Conservation (phyloP, 2,329 filamentous ascomycete species). For the Aspergillus sp. region DNA sequence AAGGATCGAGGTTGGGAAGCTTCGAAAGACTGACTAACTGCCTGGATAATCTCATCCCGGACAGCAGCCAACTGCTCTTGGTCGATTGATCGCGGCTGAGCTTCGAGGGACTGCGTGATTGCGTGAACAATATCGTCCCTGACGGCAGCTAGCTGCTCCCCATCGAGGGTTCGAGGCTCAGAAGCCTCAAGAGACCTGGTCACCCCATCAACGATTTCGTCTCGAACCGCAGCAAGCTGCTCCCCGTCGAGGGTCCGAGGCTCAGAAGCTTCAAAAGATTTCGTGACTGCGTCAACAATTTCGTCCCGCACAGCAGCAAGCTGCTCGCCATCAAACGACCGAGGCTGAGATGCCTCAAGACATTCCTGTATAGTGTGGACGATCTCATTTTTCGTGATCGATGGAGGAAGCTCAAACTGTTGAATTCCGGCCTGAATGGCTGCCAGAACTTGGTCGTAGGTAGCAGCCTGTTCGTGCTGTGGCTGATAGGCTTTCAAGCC, state of each 20-base stretch:
- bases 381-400: constrained; percentile 79
- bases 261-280: constrained; percentile 81
- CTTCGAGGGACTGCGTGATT: constrained; percentile 83
- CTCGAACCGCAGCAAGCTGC: constrained; percentile 32
- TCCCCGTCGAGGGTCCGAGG: constrained; percentile 26
- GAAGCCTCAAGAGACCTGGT: constrained; percentile 86
- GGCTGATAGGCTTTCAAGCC: constrained; percentile 76
- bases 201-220: constrained; percentile 71
- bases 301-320: constrained; percentile 34
- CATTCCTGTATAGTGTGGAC: constrained; percentile 83
- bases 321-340: constrained; percentile 30
- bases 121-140: constrained; percentile 66
- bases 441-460: constrained; percentile 80
- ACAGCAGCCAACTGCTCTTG: constrained; percentile 32
- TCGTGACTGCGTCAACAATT: constrained; percentile 77
- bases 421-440: constrained; percentile 86
- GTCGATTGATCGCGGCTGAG: constrained; percentile 48
- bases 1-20: constrained; percentile 53
- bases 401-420: constrained; percentile 73
- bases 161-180: constrained; percentile 39
- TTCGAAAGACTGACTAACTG: constrained; percentile 83
- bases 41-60: constrained; percentile 59
- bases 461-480: constrained; percentile 62
- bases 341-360: constrained; percentile 71
- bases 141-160: constrained; percentile 31